These are phyloP conservation scores for Dothidotthia symphoricarpi DNA, from an alignment of 2,329 filamentous ascomycete genomes.

Conservation along the genomic window DNA sequence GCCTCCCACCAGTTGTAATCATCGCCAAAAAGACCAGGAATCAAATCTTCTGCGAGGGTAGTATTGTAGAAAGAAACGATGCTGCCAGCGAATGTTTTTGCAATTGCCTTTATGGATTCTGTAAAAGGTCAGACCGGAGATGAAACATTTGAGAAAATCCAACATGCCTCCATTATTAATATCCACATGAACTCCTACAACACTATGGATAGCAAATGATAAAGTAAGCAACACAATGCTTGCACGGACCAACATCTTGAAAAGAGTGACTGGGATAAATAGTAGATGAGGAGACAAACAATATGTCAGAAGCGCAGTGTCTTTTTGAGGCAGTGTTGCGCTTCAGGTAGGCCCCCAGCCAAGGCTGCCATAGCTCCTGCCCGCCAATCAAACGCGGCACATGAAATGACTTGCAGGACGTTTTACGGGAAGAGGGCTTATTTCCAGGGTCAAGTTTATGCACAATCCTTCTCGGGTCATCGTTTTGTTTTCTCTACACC, in stretches of 20 bases:
- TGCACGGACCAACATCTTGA: slow-evolving; percentile 17
- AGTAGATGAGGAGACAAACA: neutral
- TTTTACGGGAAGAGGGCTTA: neutral
- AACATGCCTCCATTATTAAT: slow-evolving; percentile 16
- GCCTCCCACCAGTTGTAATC: slow-evolving; percentile 26
- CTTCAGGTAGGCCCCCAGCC: neutral
- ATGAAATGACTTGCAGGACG: slow-evolving; percentile 7
- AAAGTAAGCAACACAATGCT: slow-evolving; percentile 18
- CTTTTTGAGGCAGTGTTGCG: neutral
- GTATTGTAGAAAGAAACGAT: slow-evolving; percentile 24
- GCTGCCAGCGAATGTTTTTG: slow-evolving; percentile 21
- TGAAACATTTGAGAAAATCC: no score
- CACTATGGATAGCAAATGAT: slow-evolving; percentile 11
- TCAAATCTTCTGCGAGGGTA: slow-evolving; percentile 3
- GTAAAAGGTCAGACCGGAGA: slow-evolving; percentile 1
- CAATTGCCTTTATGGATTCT: slow-evolving; percentile 27
- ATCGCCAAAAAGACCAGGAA: slow-evolving; percentile 21
- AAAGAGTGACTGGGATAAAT: slow-evolving; percentile 1
- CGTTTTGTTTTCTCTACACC: no score
- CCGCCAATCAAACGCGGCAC: slow-evolving; percentile 3
- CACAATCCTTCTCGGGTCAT: no score
- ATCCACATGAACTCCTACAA: slow-evolving; percentile 20
- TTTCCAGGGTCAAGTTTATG: neutral
- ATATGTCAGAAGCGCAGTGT: neutral
- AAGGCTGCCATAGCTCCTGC: neutral